Evolutionary conservation across 2,329 filamentous ascomycete species (phyloP).

Genomic region (Aschersonia sp.): DNA sequence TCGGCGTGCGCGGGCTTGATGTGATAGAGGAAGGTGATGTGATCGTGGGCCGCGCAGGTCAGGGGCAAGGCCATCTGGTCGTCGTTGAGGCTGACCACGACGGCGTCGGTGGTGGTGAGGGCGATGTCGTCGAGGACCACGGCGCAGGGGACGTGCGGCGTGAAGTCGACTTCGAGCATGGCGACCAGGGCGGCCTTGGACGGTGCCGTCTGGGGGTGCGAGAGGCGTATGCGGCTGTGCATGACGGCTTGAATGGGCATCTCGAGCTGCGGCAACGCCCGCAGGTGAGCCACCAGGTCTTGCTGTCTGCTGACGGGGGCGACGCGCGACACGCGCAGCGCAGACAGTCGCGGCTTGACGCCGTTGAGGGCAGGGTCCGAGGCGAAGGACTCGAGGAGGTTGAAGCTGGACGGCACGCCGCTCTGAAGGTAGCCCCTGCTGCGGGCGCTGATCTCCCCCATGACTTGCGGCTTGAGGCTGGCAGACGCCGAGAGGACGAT

Average conservation of each 20-base stretch:
- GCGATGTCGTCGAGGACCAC: slow-evolving; percentile 45
- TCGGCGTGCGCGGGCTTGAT: slow-evolving; percentile 39
- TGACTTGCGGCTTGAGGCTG: slow-evolving; percentile 37
- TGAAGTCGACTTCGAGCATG: slow-evolving; percentile 61
- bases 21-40: slow-evolving; percentile 61
- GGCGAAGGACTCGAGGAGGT: slow-evolving; percentile 62
- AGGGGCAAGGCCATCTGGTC: slow-evolving; percentile 34
- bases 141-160: slow-evolving; percentile 52
- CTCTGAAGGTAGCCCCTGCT: slow-evolving; percentile 54
- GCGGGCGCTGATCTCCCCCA: slow-evolving; percentile 11
- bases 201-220: slow-evolving; percentile 44
- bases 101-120: slow-evolving; percentile 42
- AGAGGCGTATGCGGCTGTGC: slow-evolving; percentile 60
- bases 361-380: slow-evolving; percentile 49
- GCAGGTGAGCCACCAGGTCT: slow-evolving; percentile 48
- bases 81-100: slow-evolving; percentile 41
- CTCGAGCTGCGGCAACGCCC: slow-evolving; percentile 45
- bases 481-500: slow-evolving; percentile 51
- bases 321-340: slow-evolving; percentile 60
- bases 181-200: slow-evolving; percentile 50
- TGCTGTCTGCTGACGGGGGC: slow-evolving; percentile 50
- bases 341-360: slow-evolving; percentile 53
- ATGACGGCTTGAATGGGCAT: slow-evolving; percentile 54
- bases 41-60: slow-evolving; percentile 55
- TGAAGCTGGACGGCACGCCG: slow-evolving; percentile 54